phyloP scores from a whole-genome alignment of 1,284 basidiomycete genomes.

The Ustilago cynodontis region DNA sequence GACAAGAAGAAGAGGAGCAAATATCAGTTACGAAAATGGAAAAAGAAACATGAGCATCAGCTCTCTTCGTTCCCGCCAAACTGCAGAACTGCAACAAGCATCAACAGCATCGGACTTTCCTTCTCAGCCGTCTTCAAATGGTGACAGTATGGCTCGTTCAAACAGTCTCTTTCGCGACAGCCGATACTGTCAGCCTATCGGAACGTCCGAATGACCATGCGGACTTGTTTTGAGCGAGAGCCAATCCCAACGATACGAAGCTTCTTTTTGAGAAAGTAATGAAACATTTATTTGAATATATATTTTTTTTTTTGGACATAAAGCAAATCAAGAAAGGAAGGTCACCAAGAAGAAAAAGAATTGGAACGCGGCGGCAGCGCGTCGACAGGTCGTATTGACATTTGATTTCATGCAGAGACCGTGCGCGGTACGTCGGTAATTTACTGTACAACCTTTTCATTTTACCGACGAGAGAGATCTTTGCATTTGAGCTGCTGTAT shows the following conservation, averaged over 20 bases:
- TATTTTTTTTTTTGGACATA: not conserved
- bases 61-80: no score
- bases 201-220: constrained; percentile 9
- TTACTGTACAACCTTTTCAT: not conserved
- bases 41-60: no score
- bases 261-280: not conserved
- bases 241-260: not conserved
- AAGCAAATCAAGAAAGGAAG: not conserved
- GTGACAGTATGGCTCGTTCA: no score
- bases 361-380: not conserved
- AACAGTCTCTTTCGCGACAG: not conserved
- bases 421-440: not conserved
- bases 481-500: no score
- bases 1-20: not conserved
- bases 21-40: no score
- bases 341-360: not conserved
- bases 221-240: not conserved
- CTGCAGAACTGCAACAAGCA: no score
- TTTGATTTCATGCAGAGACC: not conserved
- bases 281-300: no score
- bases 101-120: constrained; percentile 6
- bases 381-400: not conserved
- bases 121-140: constrained; percentile 10
- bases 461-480: not conserved
- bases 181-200: not conserved